These are phyloP conservation scores for Saccharomycopsis amapae DNA, from an alignment of 805 yeast genomes.

Conservation along the genomic window DNA sequence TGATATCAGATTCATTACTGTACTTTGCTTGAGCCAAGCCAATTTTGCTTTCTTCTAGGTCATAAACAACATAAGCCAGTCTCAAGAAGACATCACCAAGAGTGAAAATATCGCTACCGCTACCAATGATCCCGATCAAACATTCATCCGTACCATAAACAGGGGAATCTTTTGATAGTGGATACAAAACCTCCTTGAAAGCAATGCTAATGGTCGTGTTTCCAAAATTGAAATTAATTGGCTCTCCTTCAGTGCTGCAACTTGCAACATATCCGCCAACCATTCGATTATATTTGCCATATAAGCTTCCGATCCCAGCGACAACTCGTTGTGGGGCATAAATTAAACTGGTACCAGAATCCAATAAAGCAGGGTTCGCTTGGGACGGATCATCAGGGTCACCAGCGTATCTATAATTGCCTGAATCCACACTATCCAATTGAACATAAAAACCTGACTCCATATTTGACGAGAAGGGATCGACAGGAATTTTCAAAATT, in stretches of 20 bases:
- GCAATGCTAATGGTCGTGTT: slow-evolving; percentile 12
- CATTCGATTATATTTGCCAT: slow-evolving; percentile 6
- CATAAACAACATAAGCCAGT: slow-evolving; percentile 47
- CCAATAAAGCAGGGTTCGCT: slow-evolving; percentile 36
- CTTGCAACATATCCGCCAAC: slow-evolving; percentile 1
- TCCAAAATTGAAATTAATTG: slow-evolving; percentile 15
- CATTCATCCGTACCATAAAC: slow-evolving; percentile 3
- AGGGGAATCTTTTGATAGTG: slow-evolving; percentile 13
- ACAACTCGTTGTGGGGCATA: slow-evolving; percentile 37
- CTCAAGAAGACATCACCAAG: slow-evolving; percentile 52
- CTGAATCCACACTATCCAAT: background rate
- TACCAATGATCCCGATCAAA: slow-evolving; percentile 1
- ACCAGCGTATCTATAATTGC: slow-evolving; percentile 2
- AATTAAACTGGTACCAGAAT: slow-evolving; percentile 47
- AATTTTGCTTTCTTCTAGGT: slow-evolving; percentile 38
- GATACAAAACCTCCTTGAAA: slow-evolving; percentile 17
- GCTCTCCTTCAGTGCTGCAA: slow-evolving; percentile 12
- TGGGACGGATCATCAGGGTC: slow-evolving; percentile 9
- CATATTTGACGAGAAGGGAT: background rate
- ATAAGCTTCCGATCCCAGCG: slow-evolving; percentile 19
- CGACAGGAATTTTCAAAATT: background rate
- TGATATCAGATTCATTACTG: slow-evolving; percentile 30
- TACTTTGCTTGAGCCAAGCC: slow-evolving; percentile 41
- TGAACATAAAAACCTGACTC: slow-evolving; percentile 3
- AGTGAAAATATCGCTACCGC: slow-evolving; percentile 22